A percentile compares a stretch with the other conserved stretches of the same genome.
Evolutionary conservation across 2,329 filamentous ascomycete genomes (phyloP).

Genomic region (Hirsutella minnesotensis): DNA sequence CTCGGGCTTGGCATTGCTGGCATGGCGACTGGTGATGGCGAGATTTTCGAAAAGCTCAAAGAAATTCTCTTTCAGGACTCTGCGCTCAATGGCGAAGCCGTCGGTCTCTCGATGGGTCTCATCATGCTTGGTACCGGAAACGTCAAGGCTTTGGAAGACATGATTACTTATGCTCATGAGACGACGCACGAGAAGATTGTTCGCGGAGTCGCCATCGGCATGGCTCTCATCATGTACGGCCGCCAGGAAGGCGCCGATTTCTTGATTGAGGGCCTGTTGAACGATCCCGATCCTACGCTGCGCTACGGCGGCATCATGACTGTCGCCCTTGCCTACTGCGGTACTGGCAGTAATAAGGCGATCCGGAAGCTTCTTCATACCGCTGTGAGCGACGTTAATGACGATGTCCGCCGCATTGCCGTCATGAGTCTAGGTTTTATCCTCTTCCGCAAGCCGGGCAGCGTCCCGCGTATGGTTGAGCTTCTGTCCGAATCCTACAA

Average conservation of each 20-base stretch:
- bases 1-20: constrained; percentile 91
- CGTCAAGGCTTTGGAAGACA: constrained; percentile 82
- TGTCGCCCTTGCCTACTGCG: constrained; percentile 94
- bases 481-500: constrained; percentile 97
- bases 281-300: constrained; percentile 85
- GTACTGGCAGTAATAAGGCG: constrained; percentile 96
- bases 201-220: constrained; percentile 85
- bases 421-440: constrained; percentile 98
- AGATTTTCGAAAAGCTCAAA: constrained; percentile 85
- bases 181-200: constrained; percentile 99
- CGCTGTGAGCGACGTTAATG: constrained; percentile 94
- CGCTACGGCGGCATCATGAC: constrained; percentile 98
- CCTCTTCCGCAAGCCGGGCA: constrained; percentile 92
- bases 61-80: constrained; percentile 85
- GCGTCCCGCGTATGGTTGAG: constrained; percentile 97
- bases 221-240: constrained; percentile 97
- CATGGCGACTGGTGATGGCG: constrained; percentile 88
- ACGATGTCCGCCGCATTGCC: constrained; percentile 89
- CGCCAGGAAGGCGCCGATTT: constrained; percentile 91
- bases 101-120: constrained; percentile 90
- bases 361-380: constrained; percentile 91
- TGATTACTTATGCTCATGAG: constrained; percentile 96
- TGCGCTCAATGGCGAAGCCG: constrained; percentile 91
- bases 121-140: constrained; percentile 99
- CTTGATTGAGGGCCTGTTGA: constrained; percentile 83